Evolutionary conservation across 345 rosid genomes (phyloP).

Genomic region (Eucalyptus regnans): DNA sequence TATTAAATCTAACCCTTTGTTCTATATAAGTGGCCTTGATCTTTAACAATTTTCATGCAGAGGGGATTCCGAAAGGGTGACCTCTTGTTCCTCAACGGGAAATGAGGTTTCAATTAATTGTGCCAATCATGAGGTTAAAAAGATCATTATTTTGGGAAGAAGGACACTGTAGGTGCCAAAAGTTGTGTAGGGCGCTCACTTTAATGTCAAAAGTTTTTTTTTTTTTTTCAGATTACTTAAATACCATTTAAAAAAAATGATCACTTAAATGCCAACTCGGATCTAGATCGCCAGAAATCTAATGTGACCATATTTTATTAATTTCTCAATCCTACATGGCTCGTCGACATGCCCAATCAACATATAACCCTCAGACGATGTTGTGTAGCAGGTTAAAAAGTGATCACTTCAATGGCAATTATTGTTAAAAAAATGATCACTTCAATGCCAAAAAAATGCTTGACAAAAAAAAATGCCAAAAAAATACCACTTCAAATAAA

Average conservation of each 20-base stretch:
- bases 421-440: too few relatives aligned
- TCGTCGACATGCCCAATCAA: fast-evolving
- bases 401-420: too few relatives aligned
- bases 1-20: background rate
- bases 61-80: background rate
- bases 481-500: fast-evolving
- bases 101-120: background rate
- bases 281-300: fast-evolving
- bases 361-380: fast-evolving
- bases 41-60: too few relatives aligned
- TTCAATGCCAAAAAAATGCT: too few relatives aligned
- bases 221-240: fast-evolving
- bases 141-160: background rate
- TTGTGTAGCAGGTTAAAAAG: too few relatives aligned
- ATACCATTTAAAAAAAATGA: too few relatives aligned
- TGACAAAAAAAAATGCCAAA: too few relatives aligned
- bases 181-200: fast-evolving
- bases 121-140: background rate
- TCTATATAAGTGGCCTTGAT: background rate
- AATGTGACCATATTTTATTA: too few relatives aligned
- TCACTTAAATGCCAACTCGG: fast-evolving
- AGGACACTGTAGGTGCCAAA: fast-evolving
- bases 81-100: background rate
- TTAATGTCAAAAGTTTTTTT: fast-evolving
- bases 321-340: fast-evolving